Percentiles rank a stretch among this genome's conserved stretches.
Conservation (phyloP, 805 yeast genomes). For the Myxozyma udenii region DNA sequence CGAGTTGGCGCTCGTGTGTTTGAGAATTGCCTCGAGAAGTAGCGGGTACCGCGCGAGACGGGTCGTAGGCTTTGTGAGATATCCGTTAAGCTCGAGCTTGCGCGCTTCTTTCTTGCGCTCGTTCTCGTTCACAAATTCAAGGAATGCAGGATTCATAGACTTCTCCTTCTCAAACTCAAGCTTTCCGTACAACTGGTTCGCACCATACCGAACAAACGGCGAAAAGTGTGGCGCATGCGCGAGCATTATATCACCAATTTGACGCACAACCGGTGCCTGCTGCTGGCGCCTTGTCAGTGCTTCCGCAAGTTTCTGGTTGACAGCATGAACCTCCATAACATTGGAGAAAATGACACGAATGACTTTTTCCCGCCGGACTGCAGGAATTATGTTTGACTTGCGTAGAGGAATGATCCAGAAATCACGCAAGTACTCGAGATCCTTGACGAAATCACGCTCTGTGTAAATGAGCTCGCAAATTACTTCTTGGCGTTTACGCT, state of each 20-base stretch:
- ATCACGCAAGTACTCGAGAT: conserved; percentile 86
- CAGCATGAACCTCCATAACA: conserved; percentile 78
- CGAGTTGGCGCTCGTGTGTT: conserved; percentile 71
- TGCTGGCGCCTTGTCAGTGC: conserved; percentile 85
- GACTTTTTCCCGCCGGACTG: conserved; percentile 83
- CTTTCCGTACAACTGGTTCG: conserved; percentile 91
- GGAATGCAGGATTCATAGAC: conserved; percentile 82
- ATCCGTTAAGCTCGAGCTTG: conserved; percentile 87
- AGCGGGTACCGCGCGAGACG: conserved; percentile 93
- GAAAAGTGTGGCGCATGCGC: conserved; percentile 84
- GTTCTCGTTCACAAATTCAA: conserved; percentile 89
- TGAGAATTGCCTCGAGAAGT: conserved; percentile 74
- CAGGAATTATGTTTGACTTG: conserved; percentile 82
- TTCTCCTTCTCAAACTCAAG: conserved; percentile 93
- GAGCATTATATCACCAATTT: conserved; percentile 81
- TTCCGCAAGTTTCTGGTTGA: conserved; percentile 82
- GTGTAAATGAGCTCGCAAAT: conserved; percentile 91
- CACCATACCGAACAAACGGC: conserved; percentile 90
- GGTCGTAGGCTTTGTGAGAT: conserved; percentile 90
- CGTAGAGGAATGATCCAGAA: conserved; percentile 90
- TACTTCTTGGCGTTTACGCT: conserved; percentile 89
- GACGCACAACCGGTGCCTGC: conserved; percentile 75
- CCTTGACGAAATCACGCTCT: conserved; percentile 92
- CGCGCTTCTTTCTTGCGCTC: conserved; percentile 81
- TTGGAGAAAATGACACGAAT: conserved; percentile 89